phyloP scores from a whole-genome alignment of 441 rosid species.

The Hura crepitans region DNA sequence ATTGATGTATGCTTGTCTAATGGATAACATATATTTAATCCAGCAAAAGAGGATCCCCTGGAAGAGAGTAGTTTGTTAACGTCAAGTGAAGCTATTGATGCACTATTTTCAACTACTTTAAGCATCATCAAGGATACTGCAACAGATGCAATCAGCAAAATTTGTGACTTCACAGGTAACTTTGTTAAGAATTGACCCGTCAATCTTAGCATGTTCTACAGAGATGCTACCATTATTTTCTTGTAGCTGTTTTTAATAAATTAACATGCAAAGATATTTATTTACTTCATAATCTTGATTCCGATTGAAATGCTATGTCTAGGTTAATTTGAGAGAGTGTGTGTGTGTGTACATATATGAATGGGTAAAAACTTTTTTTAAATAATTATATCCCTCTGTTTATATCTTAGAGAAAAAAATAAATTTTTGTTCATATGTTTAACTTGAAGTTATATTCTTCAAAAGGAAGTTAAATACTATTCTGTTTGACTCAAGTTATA shows the following conservation, averaged over 20 bases:
- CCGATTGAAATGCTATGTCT: neutral
- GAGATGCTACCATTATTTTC: neutral
- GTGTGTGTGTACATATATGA: too few species aligned
- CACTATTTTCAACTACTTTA: constrained; percentile 76
- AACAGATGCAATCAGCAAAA: constrained; percentile 47
- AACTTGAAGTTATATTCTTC: too few species aligned
- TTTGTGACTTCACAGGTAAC: constrained; percentile 77
- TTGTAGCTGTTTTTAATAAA: neutral
- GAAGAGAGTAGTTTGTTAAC: constrained; percentile 55
- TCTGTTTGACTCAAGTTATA: too few species aligned
- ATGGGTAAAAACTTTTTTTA: too few species aligned
- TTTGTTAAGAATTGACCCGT: constrained; percentile 4
- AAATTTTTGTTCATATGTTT: too few species aligned
- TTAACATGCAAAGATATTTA: neutral
- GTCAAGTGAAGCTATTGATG: constrained; percentile 68
- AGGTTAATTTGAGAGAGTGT: constrained; percentile 1
- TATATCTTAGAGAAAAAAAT: too few species aligned
- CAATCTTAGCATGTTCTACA: neutral
- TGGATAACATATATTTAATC: neutral
- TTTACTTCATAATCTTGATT: neutral
- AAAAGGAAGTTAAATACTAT: too few species aligned
- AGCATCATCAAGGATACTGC: constrained; percentile 67
- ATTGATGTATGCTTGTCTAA: neutral
- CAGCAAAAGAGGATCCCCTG: constrained; percentile 40
- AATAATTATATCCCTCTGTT: too few species aligned